phyloP scores from a whole-genome alignment of 352 stramenopile species.

The Thalassiosira oceanica region DNA sequence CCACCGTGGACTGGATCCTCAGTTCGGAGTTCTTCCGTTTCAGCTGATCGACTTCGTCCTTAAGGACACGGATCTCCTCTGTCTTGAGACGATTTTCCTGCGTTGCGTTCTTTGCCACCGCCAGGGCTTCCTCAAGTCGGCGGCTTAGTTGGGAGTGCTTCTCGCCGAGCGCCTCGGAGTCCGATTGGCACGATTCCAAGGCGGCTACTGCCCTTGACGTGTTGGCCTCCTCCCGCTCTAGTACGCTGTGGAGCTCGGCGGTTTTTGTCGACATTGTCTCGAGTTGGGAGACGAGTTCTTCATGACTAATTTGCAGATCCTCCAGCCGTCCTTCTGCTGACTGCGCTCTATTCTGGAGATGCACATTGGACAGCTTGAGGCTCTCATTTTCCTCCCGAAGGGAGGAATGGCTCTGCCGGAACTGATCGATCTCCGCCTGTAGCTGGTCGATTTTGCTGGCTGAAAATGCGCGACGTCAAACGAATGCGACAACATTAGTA shows the following conservation, averaged over 20 bases:
- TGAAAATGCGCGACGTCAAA: no score
- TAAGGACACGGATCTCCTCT: constrained; percentile 91
- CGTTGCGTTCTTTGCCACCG: constrained; percentile 86
- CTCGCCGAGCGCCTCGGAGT: constrained; percentile 86
- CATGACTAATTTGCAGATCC: constrained; percentile 82
- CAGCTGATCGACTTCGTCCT: constrained; percentile 88
- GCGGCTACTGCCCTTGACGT: constrained; percentile 76
- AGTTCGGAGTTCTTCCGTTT: constrained; percentile 90
- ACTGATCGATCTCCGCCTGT: constrained; percentile 29
- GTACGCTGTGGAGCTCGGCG: constrained; percentile 88
- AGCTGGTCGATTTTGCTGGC: constrained; percentile 81
- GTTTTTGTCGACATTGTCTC: constrained; percentile 94
- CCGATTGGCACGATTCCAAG: constrained; percentile 66
- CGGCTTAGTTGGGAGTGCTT: constrained; percentile 88
- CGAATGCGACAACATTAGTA: no score
- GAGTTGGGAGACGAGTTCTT: constrained; percentile 91
- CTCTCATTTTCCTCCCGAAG: constrained; percentile 88
- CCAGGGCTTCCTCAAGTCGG: constrained; percentile 90
- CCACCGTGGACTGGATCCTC: constrained; percentile 92
- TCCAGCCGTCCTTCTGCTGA: constrained; percentile 86
- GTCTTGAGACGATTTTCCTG: constrained; percentile 90
- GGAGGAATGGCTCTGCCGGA: constrained; percentile 69
- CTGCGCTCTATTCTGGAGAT: constrained; percentile 87
- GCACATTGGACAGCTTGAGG: constrained; percentile 90
- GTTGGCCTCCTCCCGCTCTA: constrained; percentile 93